phyloP scores from a whole-genome alignment of 2,329 filamentous ascomycete species.

The Fusarium xylarioides region DNA sequence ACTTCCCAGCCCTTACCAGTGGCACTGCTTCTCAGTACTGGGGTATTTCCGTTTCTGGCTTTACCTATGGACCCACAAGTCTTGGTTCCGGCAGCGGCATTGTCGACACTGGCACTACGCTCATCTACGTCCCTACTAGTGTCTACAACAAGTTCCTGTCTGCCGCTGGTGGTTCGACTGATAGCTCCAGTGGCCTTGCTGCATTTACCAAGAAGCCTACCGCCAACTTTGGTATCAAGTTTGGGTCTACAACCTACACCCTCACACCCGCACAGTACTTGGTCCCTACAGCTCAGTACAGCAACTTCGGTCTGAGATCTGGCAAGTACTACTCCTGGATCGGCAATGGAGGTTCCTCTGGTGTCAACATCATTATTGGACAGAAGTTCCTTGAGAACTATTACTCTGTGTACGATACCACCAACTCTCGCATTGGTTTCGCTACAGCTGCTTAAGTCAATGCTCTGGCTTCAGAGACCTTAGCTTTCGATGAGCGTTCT shows the following conservation, averaged over 20 bases:
- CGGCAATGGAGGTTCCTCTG: neutral
- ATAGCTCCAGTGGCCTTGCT: neutral
- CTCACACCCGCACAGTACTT: neutral
- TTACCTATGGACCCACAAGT: neutral
- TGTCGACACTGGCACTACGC: neutral
- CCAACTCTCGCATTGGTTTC: neutral
- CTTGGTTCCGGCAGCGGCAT: neutral
- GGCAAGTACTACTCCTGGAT: neutral
- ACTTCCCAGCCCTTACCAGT: neutral
- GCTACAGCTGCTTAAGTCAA: neutral
- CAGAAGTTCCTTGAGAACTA: conserved; percentile 5
- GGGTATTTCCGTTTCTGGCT: neutral
- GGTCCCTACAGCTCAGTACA: neutral
- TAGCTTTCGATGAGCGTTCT: neutral
- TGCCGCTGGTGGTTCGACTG: neutral
- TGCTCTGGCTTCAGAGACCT: fast-evolving
- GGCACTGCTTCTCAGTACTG: neutral
- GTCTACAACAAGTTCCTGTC: neutral
- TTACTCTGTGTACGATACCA: neutral
- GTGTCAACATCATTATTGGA: neutral
- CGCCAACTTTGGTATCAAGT: neutral
- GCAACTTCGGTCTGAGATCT: neutral
- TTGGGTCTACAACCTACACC: neutral
- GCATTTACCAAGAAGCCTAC: neutral
- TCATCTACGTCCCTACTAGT: neutral